Percentiles rank a stretch among this genome's conserved stretches.
Conservation (phyloP, 768 basidiomycete genomes). For the Collybia sordida region DNA sequence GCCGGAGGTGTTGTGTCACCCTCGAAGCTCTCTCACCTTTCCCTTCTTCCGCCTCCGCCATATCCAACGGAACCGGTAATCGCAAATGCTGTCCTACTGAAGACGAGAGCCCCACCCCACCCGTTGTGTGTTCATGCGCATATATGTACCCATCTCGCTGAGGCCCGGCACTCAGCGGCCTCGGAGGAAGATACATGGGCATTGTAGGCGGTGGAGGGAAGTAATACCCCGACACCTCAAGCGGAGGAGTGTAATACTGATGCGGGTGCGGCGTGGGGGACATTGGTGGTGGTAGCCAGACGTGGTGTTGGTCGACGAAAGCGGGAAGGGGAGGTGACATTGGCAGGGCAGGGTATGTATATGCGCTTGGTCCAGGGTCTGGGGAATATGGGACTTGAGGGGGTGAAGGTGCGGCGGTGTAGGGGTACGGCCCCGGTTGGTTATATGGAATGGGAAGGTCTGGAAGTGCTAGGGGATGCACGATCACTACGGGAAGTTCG, state of each 20-base stretch:
- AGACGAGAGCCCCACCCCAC: slow-evolving; percentile 13
- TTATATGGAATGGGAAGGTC: slow-evolving; percentile 20
- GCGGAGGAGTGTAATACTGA: slow-evolving; percentile 23
- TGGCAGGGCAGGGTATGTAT: slow-evolving; percentile 33
- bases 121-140: too few relatives aligned
- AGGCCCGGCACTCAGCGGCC: slow-evolving; percentile 13
- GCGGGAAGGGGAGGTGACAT: slow-evolving; percentile 38
- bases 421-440: slow-evolving; percentile 20
- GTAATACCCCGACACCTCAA: slow-evolving; percentile 29
- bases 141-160: slow-evolving; percentile 2
- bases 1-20: slow-evolving; percentile 57
- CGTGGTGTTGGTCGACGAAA: slow-evolving; percentile 45
- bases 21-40: slow-evolving; percentile 62
- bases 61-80: background rate
- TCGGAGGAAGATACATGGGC: slow-evolving; percentile 9
- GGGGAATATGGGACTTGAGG: slow-evolving; percentile 21
- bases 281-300: slow-evolving; percentile 47
- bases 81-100: slow-evolving; percentile 12
- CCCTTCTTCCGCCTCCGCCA: slow-evolving; percentile 47
- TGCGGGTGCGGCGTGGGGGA: slow-evolving; percentile 28
- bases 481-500: slow-evolving; percentile 60
- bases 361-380: too few relatives aligned
- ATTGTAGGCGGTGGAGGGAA: slow-evolving; percentile 26
- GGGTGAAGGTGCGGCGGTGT: slow-evolving; percentile 16
- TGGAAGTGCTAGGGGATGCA: slow-evolving; percentile 56